Evolutionary conservation across 1,284 basidiomycete genomes (phyloP).

Genomic region (Pisolithus thermaeus): DNA sequence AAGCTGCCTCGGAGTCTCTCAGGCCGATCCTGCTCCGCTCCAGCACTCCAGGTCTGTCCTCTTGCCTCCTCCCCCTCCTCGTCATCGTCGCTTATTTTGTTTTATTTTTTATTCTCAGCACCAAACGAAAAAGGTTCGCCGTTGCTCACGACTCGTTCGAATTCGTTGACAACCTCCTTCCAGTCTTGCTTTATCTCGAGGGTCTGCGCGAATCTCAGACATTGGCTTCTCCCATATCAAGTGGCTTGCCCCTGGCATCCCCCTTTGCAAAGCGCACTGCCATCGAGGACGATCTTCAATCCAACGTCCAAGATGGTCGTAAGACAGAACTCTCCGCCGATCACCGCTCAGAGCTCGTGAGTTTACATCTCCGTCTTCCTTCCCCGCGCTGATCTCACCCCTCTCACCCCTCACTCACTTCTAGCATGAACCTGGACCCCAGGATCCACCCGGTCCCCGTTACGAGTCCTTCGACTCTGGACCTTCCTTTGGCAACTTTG

Average conservation of each 20-base stretch:
- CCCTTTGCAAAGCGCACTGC: conserved; percentile 34
- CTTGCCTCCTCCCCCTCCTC: conserved; percentile 3
- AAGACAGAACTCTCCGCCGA: conserved; percentile 44
- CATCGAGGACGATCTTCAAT: conserved; percentile 42
- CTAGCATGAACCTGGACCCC: conserved; percentile 62
- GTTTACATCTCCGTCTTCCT: conserved; percentile 2
- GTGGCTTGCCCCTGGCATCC: conserved; percentile 35
- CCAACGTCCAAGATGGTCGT: conserved; percentile 52
- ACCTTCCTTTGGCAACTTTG: conserved; percentile 72
- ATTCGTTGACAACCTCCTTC: conserved; percentile 4
- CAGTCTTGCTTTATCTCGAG: conserved; percentile 67
- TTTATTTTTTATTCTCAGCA: conserved; percentile 28
- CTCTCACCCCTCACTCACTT: conserved; percentile 17
- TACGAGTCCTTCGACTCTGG: conserved; percentile 70
- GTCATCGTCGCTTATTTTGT: conserved; percentile 1
- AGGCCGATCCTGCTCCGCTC: conserved; percentile 62
- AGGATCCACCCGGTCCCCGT: conserved; percentile 56
- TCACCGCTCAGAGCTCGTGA: conserved; percentile 20
- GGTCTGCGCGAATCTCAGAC: conserved; percentile 47
- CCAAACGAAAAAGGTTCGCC: conserved; percentile 47
- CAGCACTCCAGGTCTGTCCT: conserved; percentile 55
- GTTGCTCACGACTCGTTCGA: conserved; percentile 3
- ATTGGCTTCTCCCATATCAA: conserved; percentile 26
- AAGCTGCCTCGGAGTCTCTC: conserved; percentile 35
- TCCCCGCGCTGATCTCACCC: conserved; percentile 19